Conservation (phyloP, 768 basidiomycete genomes). For the Trametes cinnabarina region DNA sequence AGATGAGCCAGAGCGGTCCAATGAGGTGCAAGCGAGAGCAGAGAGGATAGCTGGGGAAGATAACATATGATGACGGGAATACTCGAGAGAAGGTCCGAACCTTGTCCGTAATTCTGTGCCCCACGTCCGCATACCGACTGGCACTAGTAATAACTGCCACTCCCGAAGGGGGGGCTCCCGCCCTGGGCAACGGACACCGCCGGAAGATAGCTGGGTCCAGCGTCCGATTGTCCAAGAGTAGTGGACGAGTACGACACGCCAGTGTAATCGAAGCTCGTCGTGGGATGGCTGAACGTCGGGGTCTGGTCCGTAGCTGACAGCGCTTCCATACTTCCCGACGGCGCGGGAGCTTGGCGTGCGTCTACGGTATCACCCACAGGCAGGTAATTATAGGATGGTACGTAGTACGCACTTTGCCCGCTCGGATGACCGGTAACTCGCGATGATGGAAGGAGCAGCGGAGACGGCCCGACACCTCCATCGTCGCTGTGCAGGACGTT, state of each 20-base stretch:
- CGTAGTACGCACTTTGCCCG: constrained; percentile 18
- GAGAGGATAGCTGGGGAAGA: constrained; percentile 8
- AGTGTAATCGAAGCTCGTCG: constrained; percentile 18
- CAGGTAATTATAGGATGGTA: constrained; percentile 20
- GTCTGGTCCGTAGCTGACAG: constrained; percentile 14
- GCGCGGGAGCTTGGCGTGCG: constrained; percentile 15
- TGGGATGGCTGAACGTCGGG: constrained; percentile 19
- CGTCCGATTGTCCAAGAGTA: constrained; percentile 13
- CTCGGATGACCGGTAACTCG: constrained; percentile 12
- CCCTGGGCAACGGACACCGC: constrained; percentile 11
- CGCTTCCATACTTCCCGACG: constrained; percentile 15
- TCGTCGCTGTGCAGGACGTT: constrained; percentile 14
- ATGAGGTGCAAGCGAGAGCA: constrained; percentile 15
- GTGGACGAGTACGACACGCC: constrained; percentile 19
- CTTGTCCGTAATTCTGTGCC: constrained; percentile 6
- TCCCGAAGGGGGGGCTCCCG: constrained; percentile 17
- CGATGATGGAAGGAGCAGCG: constrained; percentile 13
- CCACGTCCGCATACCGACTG: constrained; percentile 5
- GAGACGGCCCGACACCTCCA: constrained; percentile 9
- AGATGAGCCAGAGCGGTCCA: constrained; percentile 12
- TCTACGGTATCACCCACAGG: constrained; percentile 14
- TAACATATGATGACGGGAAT: constrained; percentile 16
- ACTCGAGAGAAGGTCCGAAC: constrained; percentile 16
- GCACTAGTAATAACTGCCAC: constrained; percentile 13
- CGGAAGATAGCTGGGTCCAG: constrained; percentile 14